Percentiles rank a stretch among this genome's conserved stretches.
These are phyloP conservation scores for Raddia guianensis DNA, from an alignment of 176 grass and related monocot species.

Conservation along the genomic window DNA sequence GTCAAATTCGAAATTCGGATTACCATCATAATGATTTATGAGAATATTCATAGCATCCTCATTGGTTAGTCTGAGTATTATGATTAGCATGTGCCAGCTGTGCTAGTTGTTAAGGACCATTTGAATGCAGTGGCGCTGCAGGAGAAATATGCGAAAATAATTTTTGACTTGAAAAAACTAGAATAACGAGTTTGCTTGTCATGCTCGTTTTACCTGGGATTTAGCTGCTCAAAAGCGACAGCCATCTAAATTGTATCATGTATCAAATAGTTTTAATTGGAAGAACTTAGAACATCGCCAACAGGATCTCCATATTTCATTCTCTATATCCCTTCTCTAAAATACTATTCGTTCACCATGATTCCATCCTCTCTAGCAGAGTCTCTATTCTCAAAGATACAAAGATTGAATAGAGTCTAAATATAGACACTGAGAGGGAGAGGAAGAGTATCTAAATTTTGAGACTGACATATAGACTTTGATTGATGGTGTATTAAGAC, in stretches of 20 bases:
- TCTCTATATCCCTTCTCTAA: too few relatives aligned
- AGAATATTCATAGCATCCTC: not conserved
- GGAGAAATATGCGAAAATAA: not conserved
- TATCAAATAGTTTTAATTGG: not conserved
- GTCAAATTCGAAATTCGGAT: not conserved
- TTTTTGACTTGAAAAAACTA: not conserved
- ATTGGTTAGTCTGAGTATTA: not conserved
- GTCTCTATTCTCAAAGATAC: too few relatives aligned
- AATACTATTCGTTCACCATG: too few relatives aligned
- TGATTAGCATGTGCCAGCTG: not conserved
- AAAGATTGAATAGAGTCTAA: too few relatives aligned
- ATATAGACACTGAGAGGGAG: too few relatives aligned
- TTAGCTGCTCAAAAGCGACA: not conserved
- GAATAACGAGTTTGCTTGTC: not conserved
- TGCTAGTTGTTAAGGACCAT: not conserved
- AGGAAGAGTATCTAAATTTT: too few relatives aligned
- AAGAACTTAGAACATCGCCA: not conserved
- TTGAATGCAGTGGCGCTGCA: conserved; percentile 18
- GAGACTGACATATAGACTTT: too few relatives aligned
- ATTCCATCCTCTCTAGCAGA: too few relatives aligned
- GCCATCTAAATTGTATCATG: not conserved
- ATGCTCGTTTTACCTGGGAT: not conserved
- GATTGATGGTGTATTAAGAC: too few relatives aligned
- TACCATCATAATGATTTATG: conserved; percentile 15
- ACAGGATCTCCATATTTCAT: too few relatives aligned